Base-by-base conservation (phyloP, 495 filamentous ascomycete species). In the Hypoxylon crocopeplum region DNA sequence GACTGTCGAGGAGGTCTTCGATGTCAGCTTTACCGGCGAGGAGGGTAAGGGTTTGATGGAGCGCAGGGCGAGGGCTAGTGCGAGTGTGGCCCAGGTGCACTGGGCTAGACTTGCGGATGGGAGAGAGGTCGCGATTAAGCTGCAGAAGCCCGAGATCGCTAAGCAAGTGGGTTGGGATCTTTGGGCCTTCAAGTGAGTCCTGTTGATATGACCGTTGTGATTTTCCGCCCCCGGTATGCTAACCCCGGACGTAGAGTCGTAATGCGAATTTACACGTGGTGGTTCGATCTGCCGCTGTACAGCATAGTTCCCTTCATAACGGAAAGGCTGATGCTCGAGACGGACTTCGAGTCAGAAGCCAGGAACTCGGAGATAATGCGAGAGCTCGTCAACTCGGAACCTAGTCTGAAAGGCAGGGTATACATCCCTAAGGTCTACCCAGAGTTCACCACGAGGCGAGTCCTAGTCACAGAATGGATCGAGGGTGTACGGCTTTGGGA, bases 391-490 rank as follows among this genome's bases (percentile, higher is more conserved):
- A 84, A 83, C 17, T 81, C 83, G 15, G 94, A 98, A 65, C 82
- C 90, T 15, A 82, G 88, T 15, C 78, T 98, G 11, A 80, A 84
- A 25, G 88, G 84, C 29, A 79, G 90, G 2, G 92, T 98, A 4
- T 95, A 97, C 67, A 88, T 98, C 40, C 93, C 93, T 0, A 82
- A 86, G 29, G 87, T 96, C 15, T 92, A 91, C 70, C 81, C 84
- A 8, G 90, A 94, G 40, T 80, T 97, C 20, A 92, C 85, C 63
- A 92, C 90, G 7, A 88, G 79, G 60, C 84, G 94, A 16, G 87
- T 98, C 15, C 87, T 98, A 79, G 96, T 94, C 2, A 91, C 94
- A 1, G 93, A 98, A 68, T 98, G 94, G 94, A 91, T 98, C 44
- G 94, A 98, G 71, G 93, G 93, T 13, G 84, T 96, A 2, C 82